A percentile compares a stretch with the other conserved stretches of the same genome.
phyloP scores from a whole-genome alignment of 2,329 filamentous ascomycete genomes.

The Aspergillus clavatus region DNA sequence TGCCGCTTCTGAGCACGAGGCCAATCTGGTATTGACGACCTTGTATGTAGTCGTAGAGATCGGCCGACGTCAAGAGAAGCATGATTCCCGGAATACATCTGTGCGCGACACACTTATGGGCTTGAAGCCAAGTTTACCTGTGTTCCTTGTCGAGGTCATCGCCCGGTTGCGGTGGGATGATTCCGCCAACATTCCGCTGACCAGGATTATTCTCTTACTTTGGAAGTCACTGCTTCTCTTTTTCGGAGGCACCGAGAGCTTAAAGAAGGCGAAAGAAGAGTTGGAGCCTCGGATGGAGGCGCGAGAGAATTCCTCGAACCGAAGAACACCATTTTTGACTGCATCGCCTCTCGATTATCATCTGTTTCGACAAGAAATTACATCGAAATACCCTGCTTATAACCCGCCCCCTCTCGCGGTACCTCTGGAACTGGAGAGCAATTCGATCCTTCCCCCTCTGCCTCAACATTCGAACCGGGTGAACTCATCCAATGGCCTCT shows the following conservation, averaged over 20 bases:
- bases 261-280: slow-evolving; percentile 68
- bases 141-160: slow-evolving; percentile 65
- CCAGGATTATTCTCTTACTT: slow-evolving; percentile 71
- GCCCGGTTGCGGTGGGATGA: slow-evolving; percentile 68
- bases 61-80: slow-evolving; percentile 34
- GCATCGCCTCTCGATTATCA: slow-evolving; percentile 96
- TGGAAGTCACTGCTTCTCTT: slow-evolving; percentile 89
- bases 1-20: slow-evolving; percentile 36
- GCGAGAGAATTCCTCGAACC: slow-evolving; percentile 39
- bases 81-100: slow-evolving; percentile 20
- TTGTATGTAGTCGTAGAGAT: slow-evolving; percentile 42
- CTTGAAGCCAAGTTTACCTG: slow-evolving; percentile 63
- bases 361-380: slow-evolving; percentile 91
- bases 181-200: slow-evolving; percentile 50
- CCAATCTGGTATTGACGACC: slow-evolving; percentile 40
- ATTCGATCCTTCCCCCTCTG: slow-evolving; percentile 80
- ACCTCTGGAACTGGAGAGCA: slow-evolving; percentile 83
- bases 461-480: slow-evolving; percentile 66
- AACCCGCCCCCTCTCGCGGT: slow-evolving; percentile 79
- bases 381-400: slow-evolving; percentile 95
- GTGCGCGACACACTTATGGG: slow-evolving; percentile 42
- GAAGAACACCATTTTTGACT: slow-evolving; percentile 74
- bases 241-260: slow-evolving; percentile 72
- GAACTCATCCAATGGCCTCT: slow-evolving; percentile 58
- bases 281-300: slow-evolving; percentile 54